Evolutionary conservation across 495 filamentous ascomycete species (phyloP).

Genomic region (Penicillium arizonense): DNA sequence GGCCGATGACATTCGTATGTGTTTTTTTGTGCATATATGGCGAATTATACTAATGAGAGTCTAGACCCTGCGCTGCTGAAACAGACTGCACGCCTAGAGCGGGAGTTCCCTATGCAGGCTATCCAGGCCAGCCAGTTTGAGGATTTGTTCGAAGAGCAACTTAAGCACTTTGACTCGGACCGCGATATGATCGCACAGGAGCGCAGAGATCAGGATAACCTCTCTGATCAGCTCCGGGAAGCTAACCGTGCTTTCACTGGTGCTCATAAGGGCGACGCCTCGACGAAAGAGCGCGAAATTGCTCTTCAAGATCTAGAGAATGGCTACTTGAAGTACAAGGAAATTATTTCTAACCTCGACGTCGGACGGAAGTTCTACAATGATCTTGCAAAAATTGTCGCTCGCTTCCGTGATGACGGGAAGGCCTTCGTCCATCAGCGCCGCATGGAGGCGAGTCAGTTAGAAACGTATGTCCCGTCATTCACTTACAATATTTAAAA

Average conservation of each 20-base stretch:
- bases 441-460: slow-evolving; percentile 71
- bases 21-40: not conserved
- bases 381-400: slow-evolving; percentile 82
- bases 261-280: slow-evolving; percentile 68
- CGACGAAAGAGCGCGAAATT: slow-evolving; percentile 75
- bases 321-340: slow-evolving; percentile 92
- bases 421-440: slow-evolving; percentile 77
- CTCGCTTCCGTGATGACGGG: slow-evolving; percentile 72
- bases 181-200: slow-evolving; percentile 68
- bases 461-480: slow-evolving; percentile 61
- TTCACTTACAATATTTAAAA: not conserved
- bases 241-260: slow-evolving; percentile 74
- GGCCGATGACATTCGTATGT: slow-evolving; percentile 82
- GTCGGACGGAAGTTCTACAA: slow-evolving; percentile 96
- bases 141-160: slow-evolving; percentile 78
- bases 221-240: slow-evolving; percentile 63
- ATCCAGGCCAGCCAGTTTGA: slow-evolving; percentile 90
- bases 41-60: not conserved
- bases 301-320: slow-evolving; percentile 88
- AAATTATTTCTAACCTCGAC: slow-evolving; percentile 85
- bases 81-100: slow-evolving; percentile 82
- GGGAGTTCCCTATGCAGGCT: slow-evolving; percentile 77
- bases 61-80: slow-evolving; percentile 69
- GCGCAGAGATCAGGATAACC: slow-evolving; percentile 69
- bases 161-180: slow-evolving; percentile 78